Base-by-base conservation (phyloP, 129 eudicot genomes). In the Arctium minus region DNA sequence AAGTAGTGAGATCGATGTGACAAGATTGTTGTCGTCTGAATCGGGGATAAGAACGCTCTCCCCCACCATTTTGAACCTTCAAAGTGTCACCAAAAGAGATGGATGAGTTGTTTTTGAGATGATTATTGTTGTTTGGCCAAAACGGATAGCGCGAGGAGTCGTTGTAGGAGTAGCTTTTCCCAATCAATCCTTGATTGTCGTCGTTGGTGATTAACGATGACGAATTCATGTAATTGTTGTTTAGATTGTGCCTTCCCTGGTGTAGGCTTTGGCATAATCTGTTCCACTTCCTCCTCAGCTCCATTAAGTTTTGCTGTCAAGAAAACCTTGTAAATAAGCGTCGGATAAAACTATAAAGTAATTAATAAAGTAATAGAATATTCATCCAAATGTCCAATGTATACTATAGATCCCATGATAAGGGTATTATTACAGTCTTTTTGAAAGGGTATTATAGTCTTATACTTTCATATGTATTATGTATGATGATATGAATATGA, bases 1-100 rank as follows among this genome's bases (percentile, higher is more conserved):
- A 93, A 82, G 90, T 87, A 82, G 90, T 87, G 78, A 93, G 89
- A 78, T 93, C 97, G 29, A 91, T 86, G 81, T 93, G 92, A 80
- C 98, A 93, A 2, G 97, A 93, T 74, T 93, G 94, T 53, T 93
- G 98, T 77, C 98, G 82, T 80, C 98, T 91, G 85, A 93, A 93
- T 50, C 94, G 85, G 0, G 98, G 92, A 22, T 87, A 80, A 33
- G 94, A 64, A 64, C 88, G 86, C 62, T 83, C 84, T 46, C 78
- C 86, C 4, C 65, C 77, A 69, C 80, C 86, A 60, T 76, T 84
- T 73, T 76, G 87, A 74, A 79, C 70, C 87, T 85, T 89, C 70
- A 76, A n/a, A 29, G 85, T 73, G 78, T 87, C 85, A 22, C 86
- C 87, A 74, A 91, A 93, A 10, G 94, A 88, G 65, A 93, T 86